A percentile compares a stretch with the other conserved stretches of the same genome.
phyloP scores from a whole-genome alignment of 1,284 basidiomycete species.

The Athelia psychrophila region DNA sequence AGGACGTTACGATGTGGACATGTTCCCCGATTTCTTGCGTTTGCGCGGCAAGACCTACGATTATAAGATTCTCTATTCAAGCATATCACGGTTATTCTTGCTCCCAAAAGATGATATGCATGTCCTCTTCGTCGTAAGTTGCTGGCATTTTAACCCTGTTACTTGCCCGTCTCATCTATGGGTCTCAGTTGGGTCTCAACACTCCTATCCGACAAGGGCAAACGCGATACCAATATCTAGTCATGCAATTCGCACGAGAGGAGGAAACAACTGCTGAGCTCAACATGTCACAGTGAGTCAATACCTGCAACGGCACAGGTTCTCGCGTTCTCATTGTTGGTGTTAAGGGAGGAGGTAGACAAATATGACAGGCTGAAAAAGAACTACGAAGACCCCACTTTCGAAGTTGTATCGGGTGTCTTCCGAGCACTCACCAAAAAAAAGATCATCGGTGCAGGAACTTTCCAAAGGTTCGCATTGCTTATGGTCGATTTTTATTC shows the following conservation, averaged over 20 bases:
- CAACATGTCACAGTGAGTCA: conserved; percentile 85
- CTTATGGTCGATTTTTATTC: not conserved
- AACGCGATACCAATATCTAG: conserved; percentile 95
- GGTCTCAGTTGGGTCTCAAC: conserved; percentile 78
- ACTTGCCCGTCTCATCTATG: conserved; percentile 4
- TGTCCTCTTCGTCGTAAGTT: conserved; percentile 86
- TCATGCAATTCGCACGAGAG: conserved; percentile 96
- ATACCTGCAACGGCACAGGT: not conserved
- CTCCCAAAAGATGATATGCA: conserved; percentile 97
- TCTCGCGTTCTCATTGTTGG: not conserved
- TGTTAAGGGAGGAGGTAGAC: conserved; percentile 61
- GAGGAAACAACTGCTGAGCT: conserved; percentile 97
- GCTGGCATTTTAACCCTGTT: not conserved
- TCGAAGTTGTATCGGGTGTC: conserved; percentile 93
- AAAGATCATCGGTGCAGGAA: conserved; percentile 86
- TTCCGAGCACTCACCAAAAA: conserved; percentile 91
- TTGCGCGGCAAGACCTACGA: conserved; percentile 98
- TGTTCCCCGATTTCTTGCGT: conserved; percentile 93
- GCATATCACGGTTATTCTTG: conserved; percentile 89
- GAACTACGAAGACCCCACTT: conserved; percentile 91
- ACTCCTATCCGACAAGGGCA: conserved; percentile 98
- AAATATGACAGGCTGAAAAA: conserved; percentile 86
- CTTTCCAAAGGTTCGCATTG: conserved; percentile 73
- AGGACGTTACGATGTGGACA: conserved; percentile 97
- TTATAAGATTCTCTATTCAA: conserved; percentile 94